Evolutionary conservation across 2,329 filamentous ascomycete species (phyloP).

Genomic region (Cladorrhinum sp.): DNA sequence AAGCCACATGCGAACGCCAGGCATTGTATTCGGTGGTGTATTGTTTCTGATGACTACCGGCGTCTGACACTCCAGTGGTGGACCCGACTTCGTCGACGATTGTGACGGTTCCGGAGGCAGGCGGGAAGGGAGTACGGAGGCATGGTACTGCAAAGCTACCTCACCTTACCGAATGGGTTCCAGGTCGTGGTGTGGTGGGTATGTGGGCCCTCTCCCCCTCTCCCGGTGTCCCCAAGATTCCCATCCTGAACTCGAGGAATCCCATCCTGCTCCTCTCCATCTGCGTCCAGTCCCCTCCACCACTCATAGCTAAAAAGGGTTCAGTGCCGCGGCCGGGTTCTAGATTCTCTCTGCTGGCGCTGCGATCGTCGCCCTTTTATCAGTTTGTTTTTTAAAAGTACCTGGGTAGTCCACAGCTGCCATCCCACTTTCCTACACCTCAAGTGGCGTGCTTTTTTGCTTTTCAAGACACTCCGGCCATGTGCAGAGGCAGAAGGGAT

Average conservation of each 20-base stretch:
- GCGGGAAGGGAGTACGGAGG: not conserved
- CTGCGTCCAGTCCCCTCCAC: slow-evolving; percentile 9
- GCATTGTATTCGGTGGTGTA: not conserved
- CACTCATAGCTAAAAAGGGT: not conserved
- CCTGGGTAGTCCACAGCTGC: not conserved
- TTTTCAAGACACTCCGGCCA: slow-evolving; percentile 3
- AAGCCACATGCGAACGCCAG: not conserved
- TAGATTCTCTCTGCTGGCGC: not conserved
- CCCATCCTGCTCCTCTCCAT: slow-evolving; percentile 15
- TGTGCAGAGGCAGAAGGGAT: slow-evolving; percentile 13
- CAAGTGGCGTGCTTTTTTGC: not conserved
- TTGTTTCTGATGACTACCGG: not conserved
- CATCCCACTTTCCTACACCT: not conserved
- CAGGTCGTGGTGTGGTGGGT: not conserved
- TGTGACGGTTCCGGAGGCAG: not conserved
- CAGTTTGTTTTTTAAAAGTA: not conserved
- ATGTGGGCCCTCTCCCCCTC: not conserved
- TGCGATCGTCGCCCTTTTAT: slow-evolving; percentile 13
- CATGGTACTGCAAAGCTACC: not conserved
- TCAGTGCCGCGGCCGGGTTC: slow-evolving; percentile 5
- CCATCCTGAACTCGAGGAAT: slow-evolving; percentile 23
- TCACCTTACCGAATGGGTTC: not conserved
- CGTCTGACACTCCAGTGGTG: not conserved
- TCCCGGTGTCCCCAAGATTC: slow-evolving; percentile 15
- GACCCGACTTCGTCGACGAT: too few relatives aligned